phyloP scores from a whole-genome alignment of 768 basidiomycete genomes.

The Pleurotus ostreatus region DNA sequence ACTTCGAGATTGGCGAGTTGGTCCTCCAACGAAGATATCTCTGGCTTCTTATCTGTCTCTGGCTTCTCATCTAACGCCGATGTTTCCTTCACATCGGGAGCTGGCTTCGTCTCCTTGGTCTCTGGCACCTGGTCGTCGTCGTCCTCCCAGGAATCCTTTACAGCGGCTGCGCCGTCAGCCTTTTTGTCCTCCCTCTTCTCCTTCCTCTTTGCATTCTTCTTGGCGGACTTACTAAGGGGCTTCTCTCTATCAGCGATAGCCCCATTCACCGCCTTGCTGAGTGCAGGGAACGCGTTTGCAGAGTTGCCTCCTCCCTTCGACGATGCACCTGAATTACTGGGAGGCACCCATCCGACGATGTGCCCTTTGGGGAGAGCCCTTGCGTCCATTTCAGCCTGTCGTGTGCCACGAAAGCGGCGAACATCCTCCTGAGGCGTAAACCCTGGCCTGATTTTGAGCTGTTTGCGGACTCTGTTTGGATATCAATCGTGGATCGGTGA shows the following conservation, averaged over 20 bases:
- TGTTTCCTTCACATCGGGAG: neutral
- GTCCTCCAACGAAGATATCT: neutral
- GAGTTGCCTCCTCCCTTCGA: neutral
- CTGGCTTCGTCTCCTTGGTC: slow-evolving; percentile 8
- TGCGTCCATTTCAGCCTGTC: slow-evolving; percentile 69
- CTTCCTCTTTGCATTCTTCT: slow-evolving; percentile 75
- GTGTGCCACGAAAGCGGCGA: slow-evolving; percentile 75
- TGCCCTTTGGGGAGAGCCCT: slow-evolving; percentile 70
- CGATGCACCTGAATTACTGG: slow-evolving; percentile 34
- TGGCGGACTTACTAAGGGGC: slow-evolving; percentile 74
- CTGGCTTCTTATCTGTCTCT: neutral
- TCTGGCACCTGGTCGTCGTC: slow-evolving; percentile 18
- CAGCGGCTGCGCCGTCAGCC: slow-evolving; percentile 40
- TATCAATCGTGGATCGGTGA: slow-evolving; percentile 8
- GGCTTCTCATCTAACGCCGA: neutral
- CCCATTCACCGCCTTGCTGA: slow-evolving; percentile 10
- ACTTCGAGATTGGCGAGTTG: slow-evolving; percentile 1
- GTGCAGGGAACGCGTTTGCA: slow-evolving; percentile 7
- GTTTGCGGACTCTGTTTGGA: slow-evolving; percentile 69
- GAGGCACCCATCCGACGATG: slow-evolving; percentile 76
- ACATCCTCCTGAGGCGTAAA: slow-evolving; percentile 96
- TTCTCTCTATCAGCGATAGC: slow-evolving; percentile 22
- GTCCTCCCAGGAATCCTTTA: slow-evolving; percentile 21
- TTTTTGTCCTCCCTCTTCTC: slow-evolving; percentile 63
- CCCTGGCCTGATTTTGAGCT: slow-evolving; percentile 86